Evolutionary conservation across 345 rosid genomes (phyloP).

Genomic region (Ceriops decandra): DNA sequence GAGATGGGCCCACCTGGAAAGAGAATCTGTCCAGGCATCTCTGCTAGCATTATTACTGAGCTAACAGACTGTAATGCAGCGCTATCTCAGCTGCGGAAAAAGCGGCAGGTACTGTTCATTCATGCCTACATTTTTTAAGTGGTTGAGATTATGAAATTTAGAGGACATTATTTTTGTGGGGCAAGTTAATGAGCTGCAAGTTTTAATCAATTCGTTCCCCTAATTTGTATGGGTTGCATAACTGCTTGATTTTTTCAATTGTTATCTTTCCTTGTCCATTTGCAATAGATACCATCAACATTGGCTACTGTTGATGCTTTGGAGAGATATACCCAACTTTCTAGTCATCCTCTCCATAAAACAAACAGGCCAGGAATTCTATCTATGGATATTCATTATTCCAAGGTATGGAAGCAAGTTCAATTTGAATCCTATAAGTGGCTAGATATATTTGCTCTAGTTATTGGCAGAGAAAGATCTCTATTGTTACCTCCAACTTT

Average conservation of each 20-base stretch:
- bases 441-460: not conserved
- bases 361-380: conserved; percentile 76
- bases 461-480: not conserved
- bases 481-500: too few relatives aligned
- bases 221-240: not conserved
- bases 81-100: conserved; percentile 89
- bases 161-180: not conserved
- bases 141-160: not conserved
- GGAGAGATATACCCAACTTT: conserved; percentile 86
- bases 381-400: conserved; percentile 61
- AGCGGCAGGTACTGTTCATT: conserved; percentile 32
- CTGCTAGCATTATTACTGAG: conserved; percentile 57
- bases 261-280: not conserved
- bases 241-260: not conserved
- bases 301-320: conserved; percentile 64
- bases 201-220: not conserved
- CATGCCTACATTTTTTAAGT: not conserved
- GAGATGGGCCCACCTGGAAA: conserved; percentile 28
- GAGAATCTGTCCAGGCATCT: conserved; percentile 63
- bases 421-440: not conserved
- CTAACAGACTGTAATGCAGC: conserved; percentile 81
- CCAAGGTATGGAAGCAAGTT: conserved; percentile 51
- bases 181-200: not conserved
- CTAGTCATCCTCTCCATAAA: conserved; percentile 94
- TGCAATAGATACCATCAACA: conserved; percentile 58